Percentiles rank a stretch among this genome's conserved stretches.
These are phyloP conservation scores for Aspergillus sp. DNA, from an alignment of 2,329 filamentous ascomycete species.

Conservation along the genomic window DNA sequence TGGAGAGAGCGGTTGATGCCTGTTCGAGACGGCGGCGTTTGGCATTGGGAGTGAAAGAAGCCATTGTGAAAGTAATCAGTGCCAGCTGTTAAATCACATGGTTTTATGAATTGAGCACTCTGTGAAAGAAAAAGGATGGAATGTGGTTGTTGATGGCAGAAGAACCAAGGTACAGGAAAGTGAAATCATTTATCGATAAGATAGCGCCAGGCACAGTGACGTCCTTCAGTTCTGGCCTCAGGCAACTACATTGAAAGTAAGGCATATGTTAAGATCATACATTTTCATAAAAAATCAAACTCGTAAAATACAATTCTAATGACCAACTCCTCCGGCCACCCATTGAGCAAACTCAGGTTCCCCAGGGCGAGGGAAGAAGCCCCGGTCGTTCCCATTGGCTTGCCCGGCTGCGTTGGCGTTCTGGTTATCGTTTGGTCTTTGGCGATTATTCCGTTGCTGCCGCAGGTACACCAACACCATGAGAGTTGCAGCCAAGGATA, in stretches of 20 bases:
- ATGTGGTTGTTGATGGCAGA: neutral
- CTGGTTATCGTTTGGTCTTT: slow-evolving; percentile 35
- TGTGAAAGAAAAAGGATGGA: neutral
- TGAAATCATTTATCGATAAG: slow-evolving; percentile 17
- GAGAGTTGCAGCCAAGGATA: slow-evolving; percentile 72
- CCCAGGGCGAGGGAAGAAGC: slow-evolving; percentile 64
- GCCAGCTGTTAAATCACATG: neutral
- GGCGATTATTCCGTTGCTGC: slow-evolving; percentile 43
- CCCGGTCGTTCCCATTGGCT: slow-evolving; percentile 44
- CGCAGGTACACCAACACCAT: slow-evolving; percentile 76
- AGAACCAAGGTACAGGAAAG: neutral
- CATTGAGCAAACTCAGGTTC: slow-evolving; percentile 69
- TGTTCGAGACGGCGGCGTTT: slow-evolving; percentile 66
- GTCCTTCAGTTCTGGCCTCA: neutral
- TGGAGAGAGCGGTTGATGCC: slow-evolving; percentile 59
- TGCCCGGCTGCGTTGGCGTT: slow-evolving; percentile 26
- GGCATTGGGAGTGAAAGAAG: slow-evolving; percentile 33
- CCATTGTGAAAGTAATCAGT: slow-evolving; percentile 14
- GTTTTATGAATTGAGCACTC: neutral
- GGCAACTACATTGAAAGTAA: neutral
- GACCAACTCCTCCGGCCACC: slow-evolving; percentile 64
- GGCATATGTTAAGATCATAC: neutral
- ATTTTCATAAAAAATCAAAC: neutral
- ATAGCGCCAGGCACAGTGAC: neutral
- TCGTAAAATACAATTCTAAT: slow-evolving; percentile 31